A percentile compares a stretch with the other conserved stretches of the same genome.
phyloP scores from a whole-genome alignment of 306 rosid genomes.

The Casuarina glauca region DNA sequence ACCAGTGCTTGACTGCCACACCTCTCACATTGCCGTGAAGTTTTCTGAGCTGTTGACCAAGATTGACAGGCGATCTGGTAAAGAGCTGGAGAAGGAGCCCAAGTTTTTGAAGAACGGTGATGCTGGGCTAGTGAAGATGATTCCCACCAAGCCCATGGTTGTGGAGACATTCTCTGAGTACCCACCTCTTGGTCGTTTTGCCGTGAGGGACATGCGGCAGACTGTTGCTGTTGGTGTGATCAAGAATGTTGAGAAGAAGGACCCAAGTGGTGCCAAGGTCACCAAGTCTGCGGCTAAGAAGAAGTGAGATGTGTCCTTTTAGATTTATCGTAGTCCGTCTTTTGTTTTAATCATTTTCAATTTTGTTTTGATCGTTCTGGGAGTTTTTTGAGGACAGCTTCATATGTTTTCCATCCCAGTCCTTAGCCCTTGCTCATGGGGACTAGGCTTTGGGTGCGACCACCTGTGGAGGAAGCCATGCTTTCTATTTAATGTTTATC shows the following conservation, averaged over 20 bases:
- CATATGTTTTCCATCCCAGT: no score
- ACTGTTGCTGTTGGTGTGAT: constrained; percentile 31
- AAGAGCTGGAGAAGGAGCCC: constrained; percentile 33
- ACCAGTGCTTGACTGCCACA: constrained; percentile 47
- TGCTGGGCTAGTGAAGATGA: constrained; percentile 43
- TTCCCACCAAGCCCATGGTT: constrained; percentile 51
- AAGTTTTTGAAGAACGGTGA: constrained; percentile 48
- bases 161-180: constrained; percentile 46
- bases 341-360: no score
- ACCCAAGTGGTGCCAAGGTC: constrained; percentile 53
- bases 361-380: no score
- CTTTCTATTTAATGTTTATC: no score
- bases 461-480: no score
- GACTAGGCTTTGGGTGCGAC: no score
- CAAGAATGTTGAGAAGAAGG: constrained; percentile 55
- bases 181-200: constrained; percentile 51
- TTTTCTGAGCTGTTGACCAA: constrained; percentile 37
- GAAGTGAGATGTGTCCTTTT: constrained; percentile 41
- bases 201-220: constrained; percentile 45
- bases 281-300: constrained; percentile 55
- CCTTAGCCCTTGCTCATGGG: no score
- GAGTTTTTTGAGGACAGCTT: no score
- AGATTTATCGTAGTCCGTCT: no score
- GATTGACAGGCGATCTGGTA: constrained; percentile 42
- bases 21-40: constrained; percentile 46